phyloP scores from a whole-genome alignment of 805 yeast species.

The Candida adriatica region DNA sequence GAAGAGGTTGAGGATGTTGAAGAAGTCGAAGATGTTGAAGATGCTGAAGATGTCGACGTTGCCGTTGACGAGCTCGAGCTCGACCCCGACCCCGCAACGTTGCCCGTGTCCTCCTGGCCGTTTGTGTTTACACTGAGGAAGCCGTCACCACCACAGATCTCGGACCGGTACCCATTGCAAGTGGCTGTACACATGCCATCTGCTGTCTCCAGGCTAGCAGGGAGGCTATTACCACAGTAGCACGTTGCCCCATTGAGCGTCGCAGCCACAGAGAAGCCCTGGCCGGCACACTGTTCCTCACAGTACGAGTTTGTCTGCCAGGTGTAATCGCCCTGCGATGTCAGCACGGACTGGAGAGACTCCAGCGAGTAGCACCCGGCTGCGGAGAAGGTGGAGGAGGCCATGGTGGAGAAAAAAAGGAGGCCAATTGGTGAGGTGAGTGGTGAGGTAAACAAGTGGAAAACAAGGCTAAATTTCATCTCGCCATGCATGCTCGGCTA shows the following conservation, averaged over 20 bases:
- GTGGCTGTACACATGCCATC: slow-evolving; percentile 32
- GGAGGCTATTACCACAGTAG: slow-evolving; percentile 54
- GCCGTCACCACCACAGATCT: slow-evolving; percentile 56
- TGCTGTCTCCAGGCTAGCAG: slow-evolving; percentile 25
- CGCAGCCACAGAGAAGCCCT: slow-evolving; percentile 41
- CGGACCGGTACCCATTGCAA: slow-evolving; percentile 60
- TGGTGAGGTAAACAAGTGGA: too few species aligned
- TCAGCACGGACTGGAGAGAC: slow-evolving; percentile 20
- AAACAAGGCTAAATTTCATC: too few species aligned
- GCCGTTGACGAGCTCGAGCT: slow-evolving; percentile 3
- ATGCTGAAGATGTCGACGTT: slow-evolving; percentile 10
- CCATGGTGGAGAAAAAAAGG: background rate
- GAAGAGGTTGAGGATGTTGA: slow-evolving; percentile 6
- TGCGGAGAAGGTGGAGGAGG: slow-evolving; percentile 3
- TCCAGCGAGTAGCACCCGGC: slow-evolving; percentile 31
- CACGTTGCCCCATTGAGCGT: slow-evolving; percentile 48
- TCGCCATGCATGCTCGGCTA: too few species aligned
- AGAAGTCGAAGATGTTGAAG: slow-evolving; percentile 8
- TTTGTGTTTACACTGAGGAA: slow-evolving; percentile 38
- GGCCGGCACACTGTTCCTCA: slow-evolving; percentile 40
- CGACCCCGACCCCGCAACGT: background rate
- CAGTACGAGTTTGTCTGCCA: slow-evolving; percentile 61
- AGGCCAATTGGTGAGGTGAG: background rate
- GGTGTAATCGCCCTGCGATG: slow-evolving; percentile 38
- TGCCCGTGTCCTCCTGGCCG: slow-evolving; percentile 22